A percentile compares a stretch with the other conserved stretches of the same genome.
Evolutionary conservation across 2,329 filamentous ascomycete genomes (phyloP).

Genomic region (Colletotrichum coccodes): DNA sequence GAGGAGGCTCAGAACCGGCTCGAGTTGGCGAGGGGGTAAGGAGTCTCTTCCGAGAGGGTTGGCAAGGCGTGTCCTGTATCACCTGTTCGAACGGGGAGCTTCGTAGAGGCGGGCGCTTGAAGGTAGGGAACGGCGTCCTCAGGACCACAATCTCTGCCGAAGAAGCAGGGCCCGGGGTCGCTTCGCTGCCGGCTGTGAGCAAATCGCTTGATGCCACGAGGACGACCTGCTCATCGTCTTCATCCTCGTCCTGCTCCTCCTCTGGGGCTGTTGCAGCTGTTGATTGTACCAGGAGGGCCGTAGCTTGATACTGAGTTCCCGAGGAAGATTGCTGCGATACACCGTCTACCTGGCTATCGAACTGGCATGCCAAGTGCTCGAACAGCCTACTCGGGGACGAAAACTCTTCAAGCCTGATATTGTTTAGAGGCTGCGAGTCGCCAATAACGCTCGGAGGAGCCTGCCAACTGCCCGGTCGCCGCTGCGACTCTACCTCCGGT

Average conservation of each 20-base stretch:
- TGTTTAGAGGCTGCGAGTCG: slow-evolving; percentile 62
- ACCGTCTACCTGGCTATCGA: slow-evolving; percentile 1
- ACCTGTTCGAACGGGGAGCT: slow-evolving; percentile 15
- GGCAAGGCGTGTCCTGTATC: slow-evolving; percentile 25
- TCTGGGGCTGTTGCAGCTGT: background rate
- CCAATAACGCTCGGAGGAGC: slow-evolving; percentile 61
- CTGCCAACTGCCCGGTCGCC: slow-evolving; percentile 45
- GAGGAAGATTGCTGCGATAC: background rate
- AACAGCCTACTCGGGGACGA: slow-evolving; percentile 62
- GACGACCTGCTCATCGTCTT: slow-evolving; percentile 35
- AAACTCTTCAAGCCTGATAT: slow-evolving; percentile 42
- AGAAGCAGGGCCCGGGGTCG: slow-evolving; percentile 3
- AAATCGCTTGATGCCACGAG: slow-evolving; percentile 47
- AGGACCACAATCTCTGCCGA: slow-evolving; percentile 28
- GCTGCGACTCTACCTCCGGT: background rate
- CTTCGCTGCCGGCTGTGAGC: slow-evolving; percentile 32
- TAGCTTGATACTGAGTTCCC: background rate
- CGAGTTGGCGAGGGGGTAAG: slow-evolving; percentile 25
- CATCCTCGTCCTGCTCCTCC: background rate
- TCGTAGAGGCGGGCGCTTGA: background rate
- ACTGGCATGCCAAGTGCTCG: slow-evolving; percentile 47
- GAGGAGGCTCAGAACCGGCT: slow-evolving; percentile 46
- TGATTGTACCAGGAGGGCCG: background rate
- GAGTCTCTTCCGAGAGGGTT: slow-evolving; percentile 11
- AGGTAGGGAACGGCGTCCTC: slow-evolving; percentile 25